phyloP scores from a whole-genome alignment of 495 filamentous ascomycete genomes.

The Chaetomium tenue region DNA sequence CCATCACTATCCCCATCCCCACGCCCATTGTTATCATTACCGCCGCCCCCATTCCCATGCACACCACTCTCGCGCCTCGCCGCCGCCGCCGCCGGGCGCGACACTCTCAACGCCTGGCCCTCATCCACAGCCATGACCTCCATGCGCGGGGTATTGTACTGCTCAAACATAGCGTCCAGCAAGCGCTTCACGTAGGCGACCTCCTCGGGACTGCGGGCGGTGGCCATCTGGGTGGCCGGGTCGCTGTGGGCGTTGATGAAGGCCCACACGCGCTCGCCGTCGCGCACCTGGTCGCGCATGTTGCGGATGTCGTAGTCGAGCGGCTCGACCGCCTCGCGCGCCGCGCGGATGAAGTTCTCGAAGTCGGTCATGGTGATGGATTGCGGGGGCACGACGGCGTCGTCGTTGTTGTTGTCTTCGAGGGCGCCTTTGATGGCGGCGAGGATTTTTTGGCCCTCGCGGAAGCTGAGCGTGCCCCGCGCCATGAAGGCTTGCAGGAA shows the following conservation, averaged over 20 bases:
- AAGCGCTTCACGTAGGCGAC: slow-evolving; percentile 85
- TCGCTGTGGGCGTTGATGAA: slow-evolving; percentile 90
- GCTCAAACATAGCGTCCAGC: slow-evolving; percentile 90
- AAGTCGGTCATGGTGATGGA: slow-evolving; percentile 70
- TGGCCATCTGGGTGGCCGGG: slow-evolving; percentile 80
- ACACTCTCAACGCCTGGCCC: slow-evolving; percentile 70
- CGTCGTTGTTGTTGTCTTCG: slow-evolving; percentile 12
- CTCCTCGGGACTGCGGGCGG: slow-evolving; percentile 75
- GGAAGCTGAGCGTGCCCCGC: slow-evolving; percentile 69
- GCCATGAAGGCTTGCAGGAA: slow-evolving; percentile 90
- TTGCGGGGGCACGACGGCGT: slow-evolving; percentile 33
- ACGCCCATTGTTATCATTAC: slow-evolving; percentile 33
- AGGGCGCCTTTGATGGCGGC: slow-evolving; percentile 67
- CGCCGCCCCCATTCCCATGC: slow-evolving; percentile 33
- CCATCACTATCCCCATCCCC: slow-evolving; percentile 37
- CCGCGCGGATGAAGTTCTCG: slow-evolving; percentile 61
- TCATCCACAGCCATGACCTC: slow-evolving; percentile 78
- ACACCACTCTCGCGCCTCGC: slow-evolving; percentile 40
- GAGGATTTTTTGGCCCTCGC: slow-evolving; percentile 68
- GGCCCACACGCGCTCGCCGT: slow-evolving; percentile 58
- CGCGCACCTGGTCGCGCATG: slow-evolving; percentile 59
- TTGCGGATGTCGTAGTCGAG: slow-evolving; percentile 86
- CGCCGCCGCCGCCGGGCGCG: slow-evolving; percentile 42
- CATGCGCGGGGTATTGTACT: slow-evolving; percentile 67
- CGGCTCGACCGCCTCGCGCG: slow-evolving; percentile 67